Evolutionary conservation across 768 basidiomycete species (phyloP).

Genomic region (Leccinum sublutescens): DNA sequence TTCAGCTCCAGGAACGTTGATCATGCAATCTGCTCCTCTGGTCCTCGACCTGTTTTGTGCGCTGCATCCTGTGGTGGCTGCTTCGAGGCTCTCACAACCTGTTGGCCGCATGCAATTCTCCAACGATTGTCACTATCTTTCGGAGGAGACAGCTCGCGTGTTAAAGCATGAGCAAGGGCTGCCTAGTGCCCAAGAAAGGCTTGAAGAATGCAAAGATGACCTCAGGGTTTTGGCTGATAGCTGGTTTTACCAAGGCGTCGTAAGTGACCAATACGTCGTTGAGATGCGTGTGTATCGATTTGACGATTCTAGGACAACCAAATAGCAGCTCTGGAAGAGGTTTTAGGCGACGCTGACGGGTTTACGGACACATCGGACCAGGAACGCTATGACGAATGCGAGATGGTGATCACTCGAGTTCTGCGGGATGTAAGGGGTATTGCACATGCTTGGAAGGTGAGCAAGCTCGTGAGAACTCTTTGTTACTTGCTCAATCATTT

Average conservation of each 20-base stretch:
- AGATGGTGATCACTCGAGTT: constrained; percentile 60
- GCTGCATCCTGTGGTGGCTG: constrained; percentile 66
- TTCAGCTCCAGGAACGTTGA: constrained; percentile 47
- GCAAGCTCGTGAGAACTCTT: constrained; percentile 8
- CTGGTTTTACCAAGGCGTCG: constrained; percentile 71
- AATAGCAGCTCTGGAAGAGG: constrained; percentile 32
- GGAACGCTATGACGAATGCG: constrained; percentile 73
- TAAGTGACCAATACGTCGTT: constrained; percentile 35
- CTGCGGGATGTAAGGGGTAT: constrained; percentile 62
- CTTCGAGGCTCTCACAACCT: constrained; percentile 45
- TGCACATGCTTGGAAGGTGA: constrained; percentile 72
- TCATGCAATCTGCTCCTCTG: constrained; percentile 60
- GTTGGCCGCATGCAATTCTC: constrained; percentile 69
- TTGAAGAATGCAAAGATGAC: constrained; percentile 49
- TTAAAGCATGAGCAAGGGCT: constrained; percentile 29
- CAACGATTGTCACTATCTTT: constrained; percentile 77
- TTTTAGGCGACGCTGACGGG: constrained; percentile 55
- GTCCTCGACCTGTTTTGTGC: constrained; percentile 79
- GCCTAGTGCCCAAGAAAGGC: constrained; percentile 40
- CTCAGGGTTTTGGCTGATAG: constrained; percentile 60
- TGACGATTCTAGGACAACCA: constrained; percentile 23
- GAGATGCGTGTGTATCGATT: background rate
- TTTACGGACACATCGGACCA: constrained; percentile 71
- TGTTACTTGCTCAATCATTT: background rate
- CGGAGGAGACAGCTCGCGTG: constrained; percentile 41